Evolutionary conservation across 1,284 basidiomycete genomes (phyloP), one percentile per base, ranked within the genome.

Genomic region (Cerrena zonata): DNA sequence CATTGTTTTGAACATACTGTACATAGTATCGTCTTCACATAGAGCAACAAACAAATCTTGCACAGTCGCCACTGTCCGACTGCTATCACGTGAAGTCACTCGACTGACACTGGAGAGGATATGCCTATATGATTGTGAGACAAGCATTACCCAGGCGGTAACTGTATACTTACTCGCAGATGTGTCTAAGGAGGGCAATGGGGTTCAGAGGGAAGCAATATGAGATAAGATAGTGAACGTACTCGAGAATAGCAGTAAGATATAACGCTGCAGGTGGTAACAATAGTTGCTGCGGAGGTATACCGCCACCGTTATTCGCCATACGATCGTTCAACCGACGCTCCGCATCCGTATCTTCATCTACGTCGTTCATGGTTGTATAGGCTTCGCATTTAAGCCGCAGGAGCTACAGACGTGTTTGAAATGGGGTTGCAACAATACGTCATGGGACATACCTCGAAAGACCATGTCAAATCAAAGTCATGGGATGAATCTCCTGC

Each of bases 191-290:
- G 12, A 26, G 30, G n/a, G 24, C 13, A 12, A 23, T 47, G 34
- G 15, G 15, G 15, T 34, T 47, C 27, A 47, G 27, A 12, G 19
- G 4, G 4, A 46, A 4, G 18, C 45, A 19, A 25, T 30, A 47
- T 38, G 30, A 62, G 13, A 25, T 25, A 43, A 26, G 48, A 50
- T 40, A 38, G 45, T 56, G 52, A 25, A 81, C 90, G 71, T 65
- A 93, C 92, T 95, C 92, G 39, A 94, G 73, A 55, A 94, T 88
- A n/a, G 91, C 91, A 11, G 92, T 94, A 49, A 94, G 74, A 75
- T 94, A 95, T 42, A 94, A 66, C 15, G 89, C 86, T 22, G 91
- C 88, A 2, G 91, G 89, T 12, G 86, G 81, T n/a, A 94, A 68
- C n/a, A 85, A 69, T 2, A 74, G 63, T 26, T 76, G 58, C 48